Percentiles rank a stretch among this genome's conserved stretches.
These are phyloP conservation scores for Neurospora tetraspora DNA, from an alignment of 495 filamentous ascomycete species.

Conservation along the genomic window DNA sequence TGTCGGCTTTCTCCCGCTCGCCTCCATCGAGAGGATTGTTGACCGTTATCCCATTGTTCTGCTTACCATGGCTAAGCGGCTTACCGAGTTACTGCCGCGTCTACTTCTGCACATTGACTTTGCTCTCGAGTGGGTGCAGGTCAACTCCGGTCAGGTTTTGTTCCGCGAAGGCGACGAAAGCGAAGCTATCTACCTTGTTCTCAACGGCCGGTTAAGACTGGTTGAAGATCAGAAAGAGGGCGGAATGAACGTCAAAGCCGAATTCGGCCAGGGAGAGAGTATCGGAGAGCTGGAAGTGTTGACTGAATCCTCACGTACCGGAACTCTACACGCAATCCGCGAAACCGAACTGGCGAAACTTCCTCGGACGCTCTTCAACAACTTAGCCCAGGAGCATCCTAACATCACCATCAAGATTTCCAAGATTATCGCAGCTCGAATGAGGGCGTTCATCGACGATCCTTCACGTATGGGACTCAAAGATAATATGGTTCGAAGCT, in stretches of 20 bases:
- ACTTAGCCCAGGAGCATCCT: conserved; percentile 89
- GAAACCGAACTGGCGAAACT: conserved; percentile 96
- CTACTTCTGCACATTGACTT: conserved; percentile 96
- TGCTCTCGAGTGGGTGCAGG: conserved; percentile 94
- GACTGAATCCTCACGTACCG: conserved; percentile 82
- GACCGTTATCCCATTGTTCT: conserved; percentile 87
- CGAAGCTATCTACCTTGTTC: conserved; percentile 94
- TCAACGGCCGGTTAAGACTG: conserved; percentile 80
- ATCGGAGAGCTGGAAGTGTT: conserved; percentile 95
- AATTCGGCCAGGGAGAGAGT: conserved; percentile 95
- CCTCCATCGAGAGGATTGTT: conserved; percentile 81
- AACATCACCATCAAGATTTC: conserved; percentile 98
- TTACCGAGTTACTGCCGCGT: conserved; percentile 83
- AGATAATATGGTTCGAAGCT: conserved; percentile 46
- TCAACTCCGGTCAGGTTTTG: conserved; percentile 87
- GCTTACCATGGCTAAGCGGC: conserved; percentile 86
- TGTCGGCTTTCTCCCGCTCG: conserved; percentile 84
- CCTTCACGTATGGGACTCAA: conserved; percentile 33
- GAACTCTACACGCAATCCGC: conserved; percentile 88
- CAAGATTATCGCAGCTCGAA: conserved; percentile 92
- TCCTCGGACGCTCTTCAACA: conserved; percentile 93
- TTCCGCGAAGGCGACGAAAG: conserved; percentile 93
- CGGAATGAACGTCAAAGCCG: conserved; percentile 79
- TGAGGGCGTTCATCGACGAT: conserved; percentile 83
- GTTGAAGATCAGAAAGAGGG: conserved; percentile 70